Evolutionary conservation across 768 basidiomycete genomes (phyloP).

Genomic region (Macrolepiota dolichaula): DNA sequence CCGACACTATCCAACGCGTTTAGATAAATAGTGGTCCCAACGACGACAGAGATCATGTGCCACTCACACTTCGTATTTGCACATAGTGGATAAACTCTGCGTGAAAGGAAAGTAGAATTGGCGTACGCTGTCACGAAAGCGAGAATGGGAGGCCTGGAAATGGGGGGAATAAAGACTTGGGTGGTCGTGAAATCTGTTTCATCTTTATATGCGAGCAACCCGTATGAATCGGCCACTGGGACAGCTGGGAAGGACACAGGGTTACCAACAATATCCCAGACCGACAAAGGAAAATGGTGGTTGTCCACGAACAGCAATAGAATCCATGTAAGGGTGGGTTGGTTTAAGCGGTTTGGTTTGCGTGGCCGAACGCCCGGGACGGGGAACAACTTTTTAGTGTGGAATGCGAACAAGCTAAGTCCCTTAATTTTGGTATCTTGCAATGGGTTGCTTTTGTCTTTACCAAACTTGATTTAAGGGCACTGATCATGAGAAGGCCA

Average conservation of each 20-base stretch:
- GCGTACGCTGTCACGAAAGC: background rate
- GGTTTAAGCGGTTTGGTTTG: slow-evolving; percentile 7
- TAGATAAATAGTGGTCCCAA: background rate
- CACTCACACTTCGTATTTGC: slow-evolving; percentile 33
- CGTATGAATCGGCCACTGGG: slow-evolving; percentile 7
- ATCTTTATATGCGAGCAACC: slow-evolving; percentile 6
- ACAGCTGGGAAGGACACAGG: slow-evolving; percentile 10
- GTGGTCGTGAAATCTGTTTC: slow-evolving; percentile 4
- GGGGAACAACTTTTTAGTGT: background rate
- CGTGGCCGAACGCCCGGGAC: slow-evolving; percentile 4
- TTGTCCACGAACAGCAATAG: slow-evolving; percentile 6
- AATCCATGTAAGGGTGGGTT: slow-evolving; percentile 6
- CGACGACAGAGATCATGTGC: background rate
- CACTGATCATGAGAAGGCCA: slow-evolving; percentile 1
- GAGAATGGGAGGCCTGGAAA: background rate
- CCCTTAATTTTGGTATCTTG: slow-evolving; percentile 7
- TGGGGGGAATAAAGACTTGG: background rate
- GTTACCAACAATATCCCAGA: background rate
- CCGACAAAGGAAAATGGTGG: slow-evolving; percentile 8
- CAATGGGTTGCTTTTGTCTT: slow-evolving; percentile 5
- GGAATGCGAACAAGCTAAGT: background rate
- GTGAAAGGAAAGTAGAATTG: background rate
- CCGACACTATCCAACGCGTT: slow-evolving; percentile 31
- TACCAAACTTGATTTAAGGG: slow-evolving; percentile 4
- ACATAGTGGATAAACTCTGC: slow-evolving; percentile 20